These are phyloP conservation scores for Diversispora epigaea DNA, from an alignment of 192 early-diverging fungal genomes.

Conservation along the genomic window DNA sequence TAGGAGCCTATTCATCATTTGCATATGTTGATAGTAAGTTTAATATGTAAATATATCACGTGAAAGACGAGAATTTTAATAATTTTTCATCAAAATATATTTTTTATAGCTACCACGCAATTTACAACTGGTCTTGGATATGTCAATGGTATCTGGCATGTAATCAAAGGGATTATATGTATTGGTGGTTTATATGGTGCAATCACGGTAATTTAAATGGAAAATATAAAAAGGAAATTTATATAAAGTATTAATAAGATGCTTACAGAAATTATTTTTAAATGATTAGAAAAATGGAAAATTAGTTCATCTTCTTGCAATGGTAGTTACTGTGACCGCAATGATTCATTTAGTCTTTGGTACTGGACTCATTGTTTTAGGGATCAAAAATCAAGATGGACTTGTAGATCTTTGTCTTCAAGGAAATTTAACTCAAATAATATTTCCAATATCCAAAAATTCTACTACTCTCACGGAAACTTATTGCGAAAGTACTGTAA, in stretches of 20 bases:
- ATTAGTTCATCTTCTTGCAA: neutral
- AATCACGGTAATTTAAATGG: conserved; percentile 3
- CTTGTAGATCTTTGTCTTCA: neutral
- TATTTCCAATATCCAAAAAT: neutral
- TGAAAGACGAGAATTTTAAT: neutral
- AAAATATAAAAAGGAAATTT: neutral
- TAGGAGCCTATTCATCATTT: neutral
- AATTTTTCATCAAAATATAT: neutral
- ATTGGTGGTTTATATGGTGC: neutral
- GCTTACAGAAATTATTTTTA: neutral
- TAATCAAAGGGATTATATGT: neutral
- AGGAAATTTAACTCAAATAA: neutral
- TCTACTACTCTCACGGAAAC: neutral
- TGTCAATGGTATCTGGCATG: conserved; percentile 4
- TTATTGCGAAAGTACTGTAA: neutral
- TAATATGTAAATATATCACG: neutral
- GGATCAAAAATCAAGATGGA: neutral
- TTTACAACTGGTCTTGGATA: conserved; percentile 2
- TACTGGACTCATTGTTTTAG: neutral
- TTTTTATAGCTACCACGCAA: neutral
- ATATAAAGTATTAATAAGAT: neutral
- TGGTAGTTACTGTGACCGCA: conserved; percentile 1
- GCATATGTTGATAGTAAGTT: neutral
- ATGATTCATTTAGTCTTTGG: conserved; percentile 8
- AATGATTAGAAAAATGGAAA: neutral